Conservation (phyloP, 345 rosid genomes). For the Eutrema japonicum region DNA sequence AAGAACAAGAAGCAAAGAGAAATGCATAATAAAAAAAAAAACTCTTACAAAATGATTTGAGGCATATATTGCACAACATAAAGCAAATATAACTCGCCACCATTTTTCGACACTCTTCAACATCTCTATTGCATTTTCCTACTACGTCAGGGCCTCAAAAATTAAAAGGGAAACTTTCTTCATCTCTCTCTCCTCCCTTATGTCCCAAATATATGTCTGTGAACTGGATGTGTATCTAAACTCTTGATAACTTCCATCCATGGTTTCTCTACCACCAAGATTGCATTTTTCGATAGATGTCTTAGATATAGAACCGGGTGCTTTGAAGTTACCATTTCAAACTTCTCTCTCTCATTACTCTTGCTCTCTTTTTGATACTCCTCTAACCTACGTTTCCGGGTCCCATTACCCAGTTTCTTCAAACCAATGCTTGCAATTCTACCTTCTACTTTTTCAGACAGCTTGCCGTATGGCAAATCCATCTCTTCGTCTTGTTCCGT, state of each 20-base stretch:
- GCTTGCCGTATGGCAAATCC: slow-evolving; percentile 50
- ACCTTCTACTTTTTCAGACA: slow-evolving; percentile 50
- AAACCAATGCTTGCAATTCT: slow-evolving; percentile 47
- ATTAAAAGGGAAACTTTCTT: not conserved
- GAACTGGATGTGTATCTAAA: slow-evolving; percentile 79
- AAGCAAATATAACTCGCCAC: slow-evolving; percentile 13
- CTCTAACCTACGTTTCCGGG: slow-evolving; percentile 54
- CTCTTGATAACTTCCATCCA: slow-evolving; percentile 85
- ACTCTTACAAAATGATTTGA: slow-evolving; percentile 26
- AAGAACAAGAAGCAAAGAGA: not conserved
- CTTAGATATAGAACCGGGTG: slow-evolving; percentile 84
- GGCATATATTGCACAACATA: slow-evolving; percentile 23
- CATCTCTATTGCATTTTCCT: slow-evolving; percentile 9
- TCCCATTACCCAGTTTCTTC: slow-evolving; percentile 29
- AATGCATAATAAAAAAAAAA: not conserved
- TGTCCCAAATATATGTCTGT: slow-evolving; percentile 92
- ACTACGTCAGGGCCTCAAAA: not conserved
- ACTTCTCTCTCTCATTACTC: slow-evolving; percentile 58
- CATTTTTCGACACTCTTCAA: slow-evolving; percentile 13
- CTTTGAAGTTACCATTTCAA: slow-evolving; percentile 71
- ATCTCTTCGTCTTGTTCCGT: slow-evolving; percentile 59
- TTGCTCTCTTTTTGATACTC: slow-evolving; percentile 55
- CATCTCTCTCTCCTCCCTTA: slow-evolving; percentile 35
- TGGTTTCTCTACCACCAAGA: slow-evolving; percentile 86
- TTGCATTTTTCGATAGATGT: slow-evolving; percentile 70